These are phyloP conservation scores for Hordeum pubiflorum DNA, from an alignment of 202 grass and related monocot species.

Conservation along the genomic window DNA sequence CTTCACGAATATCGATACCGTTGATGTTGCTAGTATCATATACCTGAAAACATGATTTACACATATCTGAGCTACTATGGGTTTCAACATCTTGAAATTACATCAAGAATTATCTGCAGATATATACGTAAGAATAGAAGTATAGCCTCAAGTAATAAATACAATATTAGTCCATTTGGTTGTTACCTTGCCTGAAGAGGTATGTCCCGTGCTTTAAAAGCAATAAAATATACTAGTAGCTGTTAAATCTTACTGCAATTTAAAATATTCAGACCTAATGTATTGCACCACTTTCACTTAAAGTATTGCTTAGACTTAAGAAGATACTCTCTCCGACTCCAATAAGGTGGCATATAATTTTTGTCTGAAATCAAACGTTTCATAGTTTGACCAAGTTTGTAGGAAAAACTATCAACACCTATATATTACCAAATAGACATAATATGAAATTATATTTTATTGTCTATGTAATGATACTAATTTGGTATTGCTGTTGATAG, in stretches of 20 bases:
- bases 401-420: no score
- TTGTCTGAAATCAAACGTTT: no score
- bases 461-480: no score
- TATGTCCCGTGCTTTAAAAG: background rate
- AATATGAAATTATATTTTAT: no score
- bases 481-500: no score
- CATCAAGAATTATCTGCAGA: background rate
- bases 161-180: background rate
- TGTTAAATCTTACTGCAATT: background rate
- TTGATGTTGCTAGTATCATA: constrained; percentile 86
- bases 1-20: constrained; percentile 75
- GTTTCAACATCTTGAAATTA: background rate
- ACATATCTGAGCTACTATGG: constrained; percentile 17
- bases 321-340: background rate
- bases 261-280: background rate
- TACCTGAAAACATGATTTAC: constrained; percentile 52
- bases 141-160: background rate
- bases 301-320: background rate
- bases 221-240: background rate
- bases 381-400: no score
- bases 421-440: no score
- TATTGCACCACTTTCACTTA: background rate
- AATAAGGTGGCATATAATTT: background rate
- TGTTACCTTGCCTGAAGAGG: background rate
- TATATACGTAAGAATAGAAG: background rate